Evolutionary conservation across 2,329 filamentous ascomycete genomes (phyloP).

Genomic region (Orbilia javanica): DNA sequence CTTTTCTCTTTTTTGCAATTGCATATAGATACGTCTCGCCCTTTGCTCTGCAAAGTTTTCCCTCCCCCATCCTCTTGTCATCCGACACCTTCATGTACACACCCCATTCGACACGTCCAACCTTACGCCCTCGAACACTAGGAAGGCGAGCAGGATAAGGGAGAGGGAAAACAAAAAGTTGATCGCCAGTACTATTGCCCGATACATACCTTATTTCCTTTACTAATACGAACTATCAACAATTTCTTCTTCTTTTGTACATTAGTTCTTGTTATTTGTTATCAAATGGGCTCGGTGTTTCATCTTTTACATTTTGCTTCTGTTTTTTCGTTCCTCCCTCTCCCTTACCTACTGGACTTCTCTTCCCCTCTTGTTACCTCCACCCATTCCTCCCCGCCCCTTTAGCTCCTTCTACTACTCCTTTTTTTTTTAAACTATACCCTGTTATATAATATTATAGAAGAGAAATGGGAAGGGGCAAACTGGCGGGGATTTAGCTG

Average conservation of each 20-base stretch:
- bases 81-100: not conserved
- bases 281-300: constrained; percentile 19
- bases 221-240: constrained; percentile 6
- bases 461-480: not conserved
- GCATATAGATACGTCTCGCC: constrained; percentile 7
- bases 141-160: not conserved
- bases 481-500: not conserved
- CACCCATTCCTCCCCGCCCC: not conserved
- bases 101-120: not conserved
- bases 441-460: constrained; percentile 26
- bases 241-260: constrained; percentile 47
- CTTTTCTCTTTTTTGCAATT: constrained; percentile 12
- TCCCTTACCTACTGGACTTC: constrained; percentile 15
- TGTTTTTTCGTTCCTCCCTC: constrained; percentile 26
- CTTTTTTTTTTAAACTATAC: constrained; percentile 6
- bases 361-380: not conserved
- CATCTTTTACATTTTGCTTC: constrained; percentile 35
- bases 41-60: not conserved
- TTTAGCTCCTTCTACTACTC: not conserved
- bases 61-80: not conserved
- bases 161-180: constrained; percentile 2
- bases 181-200: constrained; percentile 6
- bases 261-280: constrained; percentile 47
- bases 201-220: not conserved
- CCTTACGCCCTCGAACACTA: not conserved